A percentile compares a stretch with the other conserved stretches of the same genome.
Evolutionary conservation across 1,284 basidiomycete species (phyloP).

Genomic region (Ustilago cynodontis): DNA sequence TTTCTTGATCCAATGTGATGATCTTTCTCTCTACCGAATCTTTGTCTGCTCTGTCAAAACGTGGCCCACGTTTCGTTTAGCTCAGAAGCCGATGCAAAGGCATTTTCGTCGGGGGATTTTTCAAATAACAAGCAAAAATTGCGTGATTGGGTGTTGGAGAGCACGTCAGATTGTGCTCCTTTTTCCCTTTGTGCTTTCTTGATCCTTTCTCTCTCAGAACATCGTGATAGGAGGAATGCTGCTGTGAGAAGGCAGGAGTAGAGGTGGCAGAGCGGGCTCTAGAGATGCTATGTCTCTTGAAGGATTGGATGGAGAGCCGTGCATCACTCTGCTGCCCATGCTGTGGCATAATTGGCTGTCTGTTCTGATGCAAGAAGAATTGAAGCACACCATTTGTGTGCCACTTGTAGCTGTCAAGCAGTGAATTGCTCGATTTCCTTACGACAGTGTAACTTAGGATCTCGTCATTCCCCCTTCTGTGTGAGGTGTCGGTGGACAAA

Average conservation of each 20-base stretch:
- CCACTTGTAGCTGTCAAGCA: background rate
- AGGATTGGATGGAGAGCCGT: slow-evolving; percentile 10
- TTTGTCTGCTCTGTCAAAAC: background rate
- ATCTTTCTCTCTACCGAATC: background rate
- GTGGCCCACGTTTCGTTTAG: background rate
- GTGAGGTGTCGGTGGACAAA: slow-evolving; percentile 8
- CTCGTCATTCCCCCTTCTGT: background rate
- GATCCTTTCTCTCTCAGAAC: too few relatives aligned
- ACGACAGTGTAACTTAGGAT: background rate
- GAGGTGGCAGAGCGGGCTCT: too few relatives aligned
- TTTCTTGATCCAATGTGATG: background rate
- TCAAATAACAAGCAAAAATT: slow-evolving; percentile 2
- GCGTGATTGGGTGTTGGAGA: slow-evolving; percentile 5
- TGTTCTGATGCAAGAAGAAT: background rate
- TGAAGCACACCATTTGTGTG: background rate
- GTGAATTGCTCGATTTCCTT: background rate
- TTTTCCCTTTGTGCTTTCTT: background rate
- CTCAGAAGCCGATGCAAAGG: too few relatives aligned
- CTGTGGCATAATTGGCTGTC: slow-evolving; percentile 4
- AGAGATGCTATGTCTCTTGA: too few relatives aligned
- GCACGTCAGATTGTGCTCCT: slow-evolving; percentile 18
- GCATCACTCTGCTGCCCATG: background rate
- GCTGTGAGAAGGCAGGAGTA: too few relatives aligned
- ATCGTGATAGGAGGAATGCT: too few relatives aligned
- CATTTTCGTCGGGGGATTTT: too few relatives aligned